These are phyloP conservation scores for Suillus fuscotomentosus DNA, from an alignment of 768 basidiomycete genomes.

Conservation along the genomic window DNA sequence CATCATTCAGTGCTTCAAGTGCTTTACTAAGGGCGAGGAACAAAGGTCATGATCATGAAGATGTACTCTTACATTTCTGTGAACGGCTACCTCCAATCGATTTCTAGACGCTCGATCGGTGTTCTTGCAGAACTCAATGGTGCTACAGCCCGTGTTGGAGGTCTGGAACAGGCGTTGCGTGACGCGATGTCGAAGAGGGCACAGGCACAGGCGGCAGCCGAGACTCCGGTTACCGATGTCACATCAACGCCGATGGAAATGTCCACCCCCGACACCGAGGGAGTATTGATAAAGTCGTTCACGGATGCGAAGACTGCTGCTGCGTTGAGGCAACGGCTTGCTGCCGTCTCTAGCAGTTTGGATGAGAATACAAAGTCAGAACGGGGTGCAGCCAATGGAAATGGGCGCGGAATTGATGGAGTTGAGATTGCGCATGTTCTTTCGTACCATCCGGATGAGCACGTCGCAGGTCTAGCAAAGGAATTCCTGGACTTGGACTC, in stretches of 20 bases:
- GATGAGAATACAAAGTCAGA: conserved; percentile 1
- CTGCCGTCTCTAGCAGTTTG: conserved; percentile 26
- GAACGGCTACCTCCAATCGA: conserved; percentile 77
- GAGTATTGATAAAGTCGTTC: conserved; percentile 44
- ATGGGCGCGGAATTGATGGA: not conserved
- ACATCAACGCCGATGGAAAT: conserved; percentile 28
- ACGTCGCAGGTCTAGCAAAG: conserved; percentile 67
- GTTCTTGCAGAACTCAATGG: conserved; percentile 45
- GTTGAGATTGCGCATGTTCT: conserved; percentile 39
- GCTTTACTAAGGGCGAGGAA: not conserved
- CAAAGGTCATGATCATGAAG: conserved; percentile 86
- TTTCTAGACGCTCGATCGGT: conserved; percentile 44
- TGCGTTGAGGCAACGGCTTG: conserved; percentile 58
- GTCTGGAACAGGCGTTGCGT: conserved; percentile 60
- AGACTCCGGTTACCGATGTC: conserved; percentile 14
- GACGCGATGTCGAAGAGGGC: conserved; percentile 41
- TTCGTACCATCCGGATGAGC: conserved; percentile 61
- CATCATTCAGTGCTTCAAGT: conserved; percentile 5
- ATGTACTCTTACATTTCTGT: conserved; percentile 92
- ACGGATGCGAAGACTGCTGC: conserved; percentile 51
- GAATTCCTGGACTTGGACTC: conserved; percentile 74
- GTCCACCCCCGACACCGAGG: conserved; percentile 46
- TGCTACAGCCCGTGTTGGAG: conserved; percentile 49
- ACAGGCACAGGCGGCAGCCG: conserved; percentile 21
- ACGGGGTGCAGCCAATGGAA: conserved; percentile 7